Evolutionary conservation across 2,329 filamentous ascomycete species (phyloP).

Genomic region (Scedosporium minutisporum): DNA sequence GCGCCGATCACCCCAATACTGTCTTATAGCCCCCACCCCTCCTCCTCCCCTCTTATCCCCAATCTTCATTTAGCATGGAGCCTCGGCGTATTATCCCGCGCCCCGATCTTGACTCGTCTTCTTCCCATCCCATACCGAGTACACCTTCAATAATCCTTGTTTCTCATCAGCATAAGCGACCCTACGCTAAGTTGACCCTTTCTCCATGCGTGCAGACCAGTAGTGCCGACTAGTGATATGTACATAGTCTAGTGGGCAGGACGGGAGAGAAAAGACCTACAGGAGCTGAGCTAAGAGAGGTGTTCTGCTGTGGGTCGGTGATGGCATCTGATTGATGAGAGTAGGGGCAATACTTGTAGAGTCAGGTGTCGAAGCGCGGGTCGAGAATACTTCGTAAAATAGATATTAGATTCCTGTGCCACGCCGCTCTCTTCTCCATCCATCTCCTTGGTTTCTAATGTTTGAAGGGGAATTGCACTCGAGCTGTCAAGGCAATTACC

Average conservation of each 20-base stretch:
- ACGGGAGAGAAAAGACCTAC: not conserved
- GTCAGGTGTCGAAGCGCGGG: not conserved
- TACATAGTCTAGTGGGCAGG: not conserved
- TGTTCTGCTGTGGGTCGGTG: not conserved
- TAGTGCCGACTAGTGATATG: not conserved
- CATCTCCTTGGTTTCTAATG: not conserved
- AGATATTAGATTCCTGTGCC: not conserved
- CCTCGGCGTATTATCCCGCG: not conserved
- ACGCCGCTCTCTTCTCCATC: not conserved
- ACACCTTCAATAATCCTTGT: not conserved
- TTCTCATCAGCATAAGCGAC: not conserved
- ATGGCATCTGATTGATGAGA: not conserved
- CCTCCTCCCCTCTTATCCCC: not conserved
- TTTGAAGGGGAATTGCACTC: not conserved
- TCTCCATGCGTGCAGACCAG: not conserved
- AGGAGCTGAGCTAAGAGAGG: not conserved
- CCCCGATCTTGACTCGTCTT: not conserved
- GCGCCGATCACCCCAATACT: conserved; percentile 1
- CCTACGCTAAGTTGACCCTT: not conserved
- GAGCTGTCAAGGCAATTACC: not conserved
- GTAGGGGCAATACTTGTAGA: not conserved
- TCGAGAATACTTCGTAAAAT: not conserved
- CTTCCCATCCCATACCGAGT: not conserved
- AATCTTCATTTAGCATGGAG: not conserved
- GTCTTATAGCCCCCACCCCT: not conserved